Base-by-base conservation (phyloP, 805 yeast genomes). In the Hanseniaspora singularis region DNA sequence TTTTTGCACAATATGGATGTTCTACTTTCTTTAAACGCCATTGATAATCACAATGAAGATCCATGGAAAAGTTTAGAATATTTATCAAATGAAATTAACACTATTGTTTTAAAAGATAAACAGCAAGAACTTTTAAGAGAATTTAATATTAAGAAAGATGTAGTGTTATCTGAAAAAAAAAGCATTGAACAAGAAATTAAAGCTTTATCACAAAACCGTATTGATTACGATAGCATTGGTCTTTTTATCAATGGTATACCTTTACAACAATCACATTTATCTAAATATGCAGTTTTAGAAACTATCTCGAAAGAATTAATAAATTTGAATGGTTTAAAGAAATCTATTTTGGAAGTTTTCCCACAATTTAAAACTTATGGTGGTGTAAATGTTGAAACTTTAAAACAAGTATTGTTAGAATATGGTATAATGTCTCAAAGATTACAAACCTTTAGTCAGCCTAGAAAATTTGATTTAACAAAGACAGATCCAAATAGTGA, bases 1-100 rank as follows among this genome's bases (percentile, higher is more conserved):
- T 72, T 82, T 36, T 88, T 92, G 0, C 69, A 67, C 49, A 70
- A 62, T 53, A 68, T 78, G 0, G 49, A 45, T 20, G 14, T 37
- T 23, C 7, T 38, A 4, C 15, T 38, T n/a, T 15, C 39, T 2
- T 20, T 45, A 1, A 63, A 73, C n/a, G 66, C 66, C 1, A 55
- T 66, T 0, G 68, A 70, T 32, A 63, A 68, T 3, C 52, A 58
- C 2, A 34, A 53, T 0, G 50, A 54, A 14, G 50, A 59, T 6
- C 54, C 69, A 16, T 68, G 71, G 2, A 42, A 72, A 3, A 52
- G 64, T 2, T 45, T 65, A 2, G 34, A 51, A 0, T 54, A 52
- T 14, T 62, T 74, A 1, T 66, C 61, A 18, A 57, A 64, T 2
- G 38, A 74, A 0, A 57, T 76, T 1, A 57, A 64, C 19, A 62